Conservation (phyloP, 2,329 filamentous ascomycete species). For the Claviceps cyperi region DNA sequence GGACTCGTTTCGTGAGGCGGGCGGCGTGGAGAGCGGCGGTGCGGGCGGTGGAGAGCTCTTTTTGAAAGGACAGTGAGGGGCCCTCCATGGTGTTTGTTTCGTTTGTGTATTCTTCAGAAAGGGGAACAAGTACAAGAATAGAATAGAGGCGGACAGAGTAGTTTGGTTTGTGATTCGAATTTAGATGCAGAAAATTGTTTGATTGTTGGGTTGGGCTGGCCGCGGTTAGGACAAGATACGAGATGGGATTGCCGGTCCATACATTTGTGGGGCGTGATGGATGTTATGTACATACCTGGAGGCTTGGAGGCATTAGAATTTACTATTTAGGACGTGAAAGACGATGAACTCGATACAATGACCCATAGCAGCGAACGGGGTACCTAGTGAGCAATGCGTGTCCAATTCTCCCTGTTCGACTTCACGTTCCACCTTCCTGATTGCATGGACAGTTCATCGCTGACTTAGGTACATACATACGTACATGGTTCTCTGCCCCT, state of each 20-base stretch:
- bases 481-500: no score
- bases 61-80: constrained; percentile 3
- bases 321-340: not conserved
- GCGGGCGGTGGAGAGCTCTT: constrained; percentile 21
- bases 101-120: no score
- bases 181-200: no score
- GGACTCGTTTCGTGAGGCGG: constrained; percentile 37
- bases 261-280: not conserved
- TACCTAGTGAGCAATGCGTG: no score
- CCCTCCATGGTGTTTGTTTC: not conserved
- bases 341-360: not conserved
- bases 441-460: no score
- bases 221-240: no score
- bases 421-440: not conserved
- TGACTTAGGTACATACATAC: no score
- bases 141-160: not conserved
- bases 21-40: constrained; percentile 40
- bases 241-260: not conserved
- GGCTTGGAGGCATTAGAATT: not conserved
- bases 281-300: no score
- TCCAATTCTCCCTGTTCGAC: not conserved
- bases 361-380: no score
- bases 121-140: not conserved
- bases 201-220: no score
- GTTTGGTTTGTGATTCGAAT: no score